These are phyloP conservation scores for Ocimum tenuiflorum DNA, from an alignment of 257 asterid genomes.

Conservation along the genomic window DNA sequence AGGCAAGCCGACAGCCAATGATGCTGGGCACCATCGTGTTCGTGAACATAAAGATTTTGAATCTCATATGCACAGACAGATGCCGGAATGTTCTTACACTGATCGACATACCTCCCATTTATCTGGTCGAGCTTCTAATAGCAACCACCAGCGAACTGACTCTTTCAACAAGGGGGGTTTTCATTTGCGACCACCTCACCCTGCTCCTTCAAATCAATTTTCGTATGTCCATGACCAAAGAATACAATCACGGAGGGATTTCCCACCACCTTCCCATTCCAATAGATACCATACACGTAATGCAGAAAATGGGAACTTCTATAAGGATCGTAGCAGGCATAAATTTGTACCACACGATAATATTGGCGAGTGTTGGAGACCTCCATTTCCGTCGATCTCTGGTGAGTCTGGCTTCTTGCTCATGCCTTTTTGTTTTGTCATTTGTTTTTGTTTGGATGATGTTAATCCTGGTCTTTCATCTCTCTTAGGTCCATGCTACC, in stretches of 20 bases:
- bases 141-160: slow-evolving; percentile 36
- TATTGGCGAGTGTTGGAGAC: slow-evolving; percentile 65
- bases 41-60: slow-evolving; percentile 39
- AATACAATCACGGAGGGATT: slow-evolving; percentile 45
- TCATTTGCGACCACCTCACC: slow-evolving; percentile 79
- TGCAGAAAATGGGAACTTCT: slow-evolving; percentile 47
- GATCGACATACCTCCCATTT: slow-evolving; percentile 34
- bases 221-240: slow-evolving; percentile 70
- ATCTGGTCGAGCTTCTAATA: slow-evolving; percentile 35
- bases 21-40: slow-evolving; percentile 37
- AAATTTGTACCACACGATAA: slow-evolving; percentile 38
- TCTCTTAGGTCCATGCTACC: slow-evolving; percentile 61
- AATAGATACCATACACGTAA: slow-evolving; percentile 50
- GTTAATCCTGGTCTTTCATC: background rate
- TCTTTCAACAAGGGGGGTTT: slow-evolving; percentile 55
- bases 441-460: background rate
- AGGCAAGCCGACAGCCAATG: slow-evolving; percentile 24
- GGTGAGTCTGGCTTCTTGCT: slow-evolving; percentile 29
- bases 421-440: background rate
- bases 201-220: slow-evolving; percentile 85
- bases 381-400: slow-evolving; percentile 48
- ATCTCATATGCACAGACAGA: slow-evolving; percentile 38
- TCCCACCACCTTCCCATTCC: slow-evolving; percentile 44
- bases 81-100: slow-evolving; percentile 33
- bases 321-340: slow-evolving; percentile 49